These are phyloP conservation scores for Claviceps sp. DNA, from an alignment of 2,329 filamentous ascomycete species.

Conservation along the genomic window DNA sequence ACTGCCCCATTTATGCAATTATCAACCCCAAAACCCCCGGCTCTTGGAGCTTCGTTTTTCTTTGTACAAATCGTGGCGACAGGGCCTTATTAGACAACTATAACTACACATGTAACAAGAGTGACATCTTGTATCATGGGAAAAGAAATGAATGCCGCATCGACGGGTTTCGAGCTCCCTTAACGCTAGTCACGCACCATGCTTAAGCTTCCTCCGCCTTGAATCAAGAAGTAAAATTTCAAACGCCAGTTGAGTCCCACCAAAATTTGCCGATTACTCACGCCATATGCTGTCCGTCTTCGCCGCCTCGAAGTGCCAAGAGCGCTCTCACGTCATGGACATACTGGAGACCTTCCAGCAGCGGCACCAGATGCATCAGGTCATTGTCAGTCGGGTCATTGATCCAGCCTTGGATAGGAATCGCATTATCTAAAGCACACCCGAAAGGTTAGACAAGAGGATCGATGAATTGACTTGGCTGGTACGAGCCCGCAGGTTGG, in stretches of 20 bases:
- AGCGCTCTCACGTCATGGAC: conserved; percentile 90
- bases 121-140: too few relatives aligned
- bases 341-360: conserved; percentile 90
- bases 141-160: not conserved
- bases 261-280: conserved; percentile 10
- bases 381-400: conserved; percentile 96
- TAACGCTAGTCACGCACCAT: not conserved
- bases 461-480: not conserved
- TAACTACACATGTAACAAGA: too few relatives aligned
- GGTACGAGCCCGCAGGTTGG: too few relatives aligned
- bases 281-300: conserved; percentile 51
- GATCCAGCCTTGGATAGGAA: conserved; percentile 98
- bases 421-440: conserved; percentile 68
- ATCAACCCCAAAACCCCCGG: too few relatives aligned
- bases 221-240: not conserved
- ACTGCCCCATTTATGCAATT: not conserved
- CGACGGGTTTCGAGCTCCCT: not conserved
- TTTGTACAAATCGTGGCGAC: too few relatives aligned
- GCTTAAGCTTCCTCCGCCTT: conserved; percentile 1
- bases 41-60: not conserved
- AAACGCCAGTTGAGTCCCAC: conserved; percentile 5
- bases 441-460: conserved; percentile 2
- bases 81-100: too few relatives aligned
- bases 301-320: conserved; percentile 76
- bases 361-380: conserved; percentile 78